Evolutionary conservation across 257 asterid genomes (phyloP).

Genomic region (Pogostemon cablin): DNA sequence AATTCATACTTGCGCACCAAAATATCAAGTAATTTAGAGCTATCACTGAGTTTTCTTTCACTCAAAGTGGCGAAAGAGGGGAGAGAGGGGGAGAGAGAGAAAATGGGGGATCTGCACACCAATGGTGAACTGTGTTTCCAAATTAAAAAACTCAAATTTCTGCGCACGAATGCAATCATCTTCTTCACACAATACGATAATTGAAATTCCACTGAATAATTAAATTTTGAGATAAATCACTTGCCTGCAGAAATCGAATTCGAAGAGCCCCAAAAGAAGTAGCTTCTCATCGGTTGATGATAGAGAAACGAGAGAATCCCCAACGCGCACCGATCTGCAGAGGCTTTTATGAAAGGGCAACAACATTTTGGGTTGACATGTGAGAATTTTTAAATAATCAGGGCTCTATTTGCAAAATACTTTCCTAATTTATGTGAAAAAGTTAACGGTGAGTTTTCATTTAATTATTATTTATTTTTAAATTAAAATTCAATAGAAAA

Average conservation of each 20-base stretch:
- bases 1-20: slow-evolving; percentile 29
- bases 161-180: not conserved
- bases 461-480: too few species aligned
- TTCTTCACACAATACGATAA: not conserved
- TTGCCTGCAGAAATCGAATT: not conserved
- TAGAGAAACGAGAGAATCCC: too few species aligned
- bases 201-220: not conserved
- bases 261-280: not conserved
- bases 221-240: not conserved
- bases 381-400: too few species aligned
- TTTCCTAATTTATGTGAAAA: too few species aligned
- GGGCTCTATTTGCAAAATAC: too few species aligned
- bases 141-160: not conserved
- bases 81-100: not conserved
- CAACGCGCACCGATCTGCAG: too few species aligned
- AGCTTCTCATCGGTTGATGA: too few species aligned
- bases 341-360: too few species aligned
- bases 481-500: too few species aligned
- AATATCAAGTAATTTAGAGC: not conserved
- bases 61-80: not conserved
- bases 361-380: too few species aligned
- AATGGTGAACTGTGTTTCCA: not conserved
- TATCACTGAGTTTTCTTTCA: not conserved
- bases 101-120: not conserved
- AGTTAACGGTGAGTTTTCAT: too few species aligned